Base-by-base conservation (phyloP, 495 filamentous ascomycete species). In the Penicillium longicatenatum region DNA sequence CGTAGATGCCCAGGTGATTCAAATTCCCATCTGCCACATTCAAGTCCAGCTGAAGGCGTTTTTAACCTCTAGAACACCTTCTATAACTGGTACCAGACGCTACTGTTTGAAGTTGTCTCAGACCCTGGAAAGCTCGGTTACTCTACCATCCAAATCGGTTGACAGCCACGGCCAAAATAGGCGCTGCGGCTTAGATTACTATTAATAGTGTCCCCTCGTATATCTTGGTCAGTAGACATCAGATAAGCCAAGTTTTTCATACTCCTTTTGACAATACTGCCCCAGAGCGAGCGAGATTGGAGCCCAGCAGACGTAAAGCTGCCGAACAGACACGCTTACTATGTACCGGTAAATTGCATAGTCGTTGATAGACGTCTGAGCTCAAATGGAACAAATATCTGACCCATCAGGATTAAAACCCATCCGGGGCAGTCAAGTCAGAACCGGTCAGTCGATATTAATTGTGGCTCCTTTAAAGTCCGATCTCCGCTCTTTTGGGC, bases 61-160 rank as follows among this genome's bases (percentile, higher is more conserved):
- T 26, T 35, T 10, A 14, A 14, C 9, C 2, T 11, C 24, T 26
- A 26, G 26, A 26, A n/a, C n/a, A 31, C 29, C 29, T 31, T 7
- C 6, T 9, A 9, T 10, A 12, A 35, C 9, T 35, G 10, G 31
- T 3, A 19, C 41, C 41, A 10, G 10, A 17, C 41, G 41, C 48
- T 31, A 56, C 30, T 17, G 48, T 48, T n/a, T 41, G 37, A 9
- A 29, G 35, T 29, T 60, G 52, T 55, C 42, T 60, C 52, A 55
- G 31, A 60, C 58, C 48, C 52, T 42, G 39, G 29, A 52, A 43
- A 20, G 19, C 16, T 43, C 31, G 31, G 10, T 14, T 35, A 35
- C 10, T 35, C 31, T 8, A 35, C 9, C 6, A 31, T 35, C 31
- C 10, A 11, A 12, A 9, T 35, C 31, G 4, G 31, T 35, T 14